Conservation (phyloP, 1,284 basidiomycete genomes). For the Cutaneotrichosporon spelunceum region DNA sequence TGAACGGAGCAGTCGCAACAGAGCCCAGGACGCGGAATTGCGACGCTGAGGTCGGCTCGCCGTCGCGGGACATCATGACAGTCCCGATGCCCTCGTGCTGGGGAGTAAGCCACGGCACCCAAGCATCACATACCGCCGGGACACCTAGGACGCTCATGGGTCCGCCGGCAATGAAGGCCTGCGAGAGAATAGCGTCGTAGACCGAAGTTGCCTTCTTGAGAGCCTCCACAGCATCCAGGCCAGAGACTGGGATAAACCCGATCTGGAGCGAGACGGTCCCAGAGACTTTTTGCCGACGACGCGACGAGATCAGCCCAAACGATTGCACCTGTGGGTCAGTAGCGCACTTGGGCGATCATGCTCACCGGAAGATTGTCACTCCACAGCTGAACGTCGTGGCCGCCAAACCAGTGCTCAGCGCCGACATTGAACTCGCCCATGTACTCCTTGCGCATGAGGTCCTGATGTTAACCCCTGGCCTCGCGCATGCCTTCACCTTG, state of each 20-base stretch:
- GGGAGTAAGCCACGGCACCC: not conserved
- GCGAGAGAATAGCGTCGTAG: conserved; percentile 64
- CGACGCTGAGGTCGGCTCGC: not conserved
- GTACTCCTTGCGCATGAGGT: conserved; percentile 79
- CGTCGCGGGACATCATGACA: conserved; percentile 49
- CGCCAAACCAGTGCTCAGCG: conserved; percentile 74
- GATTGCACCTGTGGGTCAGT: conserved; percentile 14
- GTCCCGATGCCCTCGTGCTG: conserved; percentile 88
- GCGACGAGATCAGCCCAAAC: conserved; percentile 58
- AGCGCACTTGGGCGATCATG: not conserved
- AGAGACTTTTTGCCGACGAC: conserved; percentile 52
- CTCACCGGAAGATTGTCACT: conserved; percentile 41
- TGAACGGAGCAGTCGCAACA: conserved; percentile 26
- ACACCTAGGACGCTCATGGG: conserved; percentile 56
- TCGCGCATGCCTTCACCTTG: conserved; percentile 60
- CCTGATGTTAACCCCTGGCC: conserved; percentile 27
- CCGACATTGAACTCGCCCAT: conserved; percentile 79
- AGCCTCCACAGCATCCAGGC: conserved; percentile 28
- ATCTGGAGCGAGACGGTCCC: conserved; percentile 70
- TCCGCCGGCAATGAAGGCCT: conserved; percentile 57
- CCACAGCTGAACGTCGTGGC: conserved; percentile 49
- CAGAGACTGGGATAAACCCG: conserved; percentile 62
- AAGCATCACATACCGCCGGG: conserved; percentile 64
- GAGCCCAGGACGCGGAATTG: conserved; percentile 19
- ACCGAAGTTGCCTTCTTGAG: conserved; percentile 50